Base-by-base conservation (phyloP, 2,329 filamentous ascomycete genomes). In the Penicillium digitatum region DNA sequence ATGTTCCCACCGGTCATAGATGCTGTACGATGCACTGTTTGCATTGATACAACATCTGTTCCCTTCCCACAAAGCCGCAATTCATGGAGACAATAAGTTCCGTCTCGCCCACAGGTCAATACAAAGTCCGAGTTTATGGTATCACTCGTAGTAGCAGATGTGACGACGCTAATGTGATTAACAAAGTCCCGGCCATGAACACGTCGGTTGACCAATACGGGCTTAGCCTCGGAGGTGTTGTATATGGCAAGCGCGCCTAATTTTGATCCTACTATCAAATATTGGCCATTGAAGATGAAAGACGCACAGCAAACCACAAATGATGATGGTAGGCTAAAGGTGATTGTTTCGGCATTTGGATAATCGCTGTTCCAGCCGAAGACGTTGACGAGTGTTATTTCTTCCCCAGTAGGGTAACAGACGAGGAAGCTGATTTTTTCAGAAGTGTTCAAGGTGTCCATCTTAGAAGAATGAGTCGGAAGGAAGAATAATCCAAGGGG, bases 1-100 rank as follows among this genome's bases (percentile, higher is more conserved):
- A 96, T 81, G 62, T 89, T 85, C 1, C 87, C 86, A 0, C 88
- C 88, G 40, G 95, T 84, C 0, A 89, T 85, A 1, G 88, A 82
- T 3, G 79, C 76, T 0, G 87, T 82, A 61, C 87, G 83, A 70
- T 95, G 89, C 5, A 88, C 74, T 1, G 87, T 78, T 11, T 71
- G 61, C 2, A 85, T 59, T 3, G 59, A 52, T 3, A 69, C 49
- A 5, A 61, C 34, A 34, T 68, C 70, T 65, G 80, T 43, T 31
- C 50, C 27, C 26, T 56, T 22, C 29, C 56, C 44, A 12, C 45
- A 11, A 40, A 53, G 27, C 14, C 63, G 47, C 39, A 76, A 56
- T 6, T 77, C 51, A 34, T 83, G 89, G 46, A 93, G 83, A 37
- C 87, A 83, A 63, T 87, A 91, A 47, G 79, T 84, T 2, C 90